A percentile compares a stretch with the other conserved stretches of the same genome.
These are phyloP conservation scores for Pachysolen tannophilus DNA, from an alignment of 805 yeast species.

Conservation along the genomic window DNA sequence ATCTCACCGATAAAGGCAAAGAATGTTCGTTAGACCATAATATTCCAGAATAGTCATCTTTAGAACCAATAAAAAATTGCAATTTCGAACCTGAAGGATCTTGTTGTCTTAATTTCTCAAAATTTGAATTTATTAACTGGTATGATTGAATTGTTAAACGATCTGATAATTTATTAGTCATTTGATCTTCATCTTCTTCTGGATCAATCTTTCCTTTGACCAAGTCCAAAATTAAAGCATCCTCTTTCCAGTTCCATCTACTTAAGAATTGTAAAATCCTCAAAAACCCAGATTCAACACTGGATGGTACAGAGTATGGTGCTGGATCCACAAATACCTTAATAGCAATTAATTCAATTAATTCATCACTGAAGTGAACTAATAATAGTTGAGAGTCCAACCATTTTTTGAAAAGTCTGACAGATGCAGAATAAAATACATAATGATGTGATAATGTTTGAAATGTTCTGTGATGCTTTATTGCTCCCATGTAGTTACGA, in stretches of 20 bases:
- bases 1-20: constrained; percentile 76
- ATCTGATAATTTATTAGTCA: constrained; percentile 45
- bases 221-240: constrained; percentile 73
- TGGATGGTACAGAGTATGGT: constrained; percentile 76
- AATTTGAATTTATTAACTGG: constrained; percentile 55
- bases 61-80: constrained; percentile 78
- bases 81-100: constrained; percentile 79
- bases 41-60: constrained; percentile 79
- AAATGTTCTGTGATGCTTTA: constrained; percentile 77
- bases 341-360: constrained; percentile 74
- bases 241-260: constrained; percentile 92
- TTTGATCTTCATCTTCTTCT: constrained; percentile 24
- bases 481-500: constrained; percentile 55
- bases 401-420: constrained; percentile 85
- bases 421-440: constrained; percentile 71
- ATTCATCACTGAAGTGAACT: constrained; percentile 67
- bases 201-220: constrained; percentile 27
- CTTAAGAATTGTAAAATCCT: constrained; percentile 65
- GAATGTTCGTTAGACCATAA: constrained; percentile 51
- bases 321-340: constrained; percentile 82
- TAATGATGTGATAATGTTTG: constrained; percentile 62
- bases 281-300: constrained; percentile 74
- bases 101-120: constrained; percentile 55
- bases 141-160: constrained; percentile 52
- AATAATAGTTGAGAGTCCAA: constrained; percentile 72